Conservation (phyloP, 306 rosid species). For the Rosa chinensis region DNA sequence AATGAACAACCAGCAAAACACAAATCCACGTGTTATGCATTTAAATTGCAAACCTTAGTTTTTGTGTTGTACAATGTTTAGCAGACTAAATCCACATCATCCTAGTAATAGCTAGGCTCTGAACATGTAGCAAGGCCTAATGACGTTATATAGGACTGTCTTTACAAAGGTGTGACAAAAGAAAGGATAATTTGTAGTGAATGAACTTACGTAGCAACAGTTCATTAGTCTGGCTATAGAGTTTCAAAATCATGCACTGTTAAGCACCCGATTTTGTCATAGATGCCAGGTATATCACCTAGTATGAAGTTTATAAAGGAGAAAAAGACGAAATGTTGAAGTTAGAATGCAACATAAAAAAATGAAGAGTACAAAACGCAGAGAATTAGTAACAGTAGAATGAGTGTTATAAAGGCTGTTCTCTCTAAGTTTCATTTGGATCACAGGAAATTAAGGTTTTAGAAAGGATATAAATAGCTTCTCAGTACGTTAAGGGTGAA, state of each 20-base stretch:
- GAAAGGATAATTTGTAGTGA: neutral
- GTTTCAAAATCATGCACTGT: conserved; percentile 76
- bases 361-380: neutral
- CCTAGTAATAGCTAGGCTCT: neutral
- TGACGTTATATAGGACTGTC: neutral
- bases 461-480: neutral
- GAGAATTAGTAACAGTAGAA: neutral
- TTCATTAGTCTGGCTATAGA: conserved; percentile 55
- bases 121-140: neutral
- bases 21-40: no score
- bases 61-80: neutral
- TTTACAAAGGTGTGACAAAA: neutral
- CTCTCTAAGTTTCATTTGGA: neutral
- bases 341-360: neutral
- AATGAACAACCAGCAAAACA: no score
- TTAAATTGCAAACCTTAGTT: no score
- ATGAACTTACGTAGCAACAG: conserved; percentile 37
- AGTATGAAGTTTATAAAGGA: neutral
- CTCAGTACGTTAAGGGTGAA: neutral
- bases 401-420: neutral
- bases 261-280: conserved; percentile 77
- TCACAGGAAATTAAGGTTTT: neutral
- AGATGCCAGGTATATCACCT: conserved; percentile 87
- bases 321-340: conserved; percentile 7
- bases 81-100: neutral